These are phyloP conservation scores for Hypsizygus ulmarius DNA, from an alignment of 1,284 basidiomycete genomes.

Conservation along the genomic window DNA sequence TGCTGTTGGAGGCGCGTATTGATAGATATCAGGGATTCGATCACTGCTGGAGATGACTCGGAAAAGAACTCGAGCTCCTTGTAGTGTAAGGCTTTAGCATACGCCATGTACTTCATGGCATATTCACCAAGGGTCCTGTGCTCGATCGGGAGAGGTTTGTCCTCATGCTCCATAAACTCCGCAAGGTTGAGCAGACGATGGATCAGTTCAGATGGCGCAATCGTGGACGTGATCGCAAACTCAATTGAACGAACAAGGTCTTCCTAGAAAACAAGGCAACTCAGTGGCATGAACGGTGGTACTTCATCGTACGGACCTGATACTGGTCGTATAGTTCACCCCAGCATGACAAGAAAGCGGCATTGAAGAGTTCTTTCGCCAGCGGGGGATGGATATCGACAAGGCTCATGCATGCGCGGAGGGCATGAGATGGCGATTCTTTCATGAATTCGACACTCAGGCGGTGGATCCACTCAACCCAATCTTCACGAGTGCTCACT, in stretches of 20 bases:
- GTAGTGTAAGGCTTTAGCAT: slow-evolving; percentile 98
- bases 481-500: slow-evolving; percentile 83
- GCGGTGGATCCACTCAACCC: slow-evolving; percentile 95
- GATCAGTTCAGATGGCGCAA: slow-evolving; percentile 88
- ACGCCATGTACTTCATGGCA: slow-evolving; percentile 91
- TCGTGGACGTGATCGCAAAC: slow-evolving; percentile 77
- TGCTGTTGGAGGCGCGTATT: slow-evolving; percentile 98
- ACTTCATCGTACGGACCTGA: slow-evolving; percentile 55
- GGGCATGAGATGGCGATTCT: slow-evolving; percentile 95
- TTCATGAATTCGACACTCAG: slow-evolving; percentile 97
- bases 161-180: slow-evolving; percentile 99
- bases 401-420: slow-evolving; percentile 92
- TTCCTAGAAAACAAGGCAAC: slow-evolving; percentile 53
- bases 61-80: slow-evolving; percentile 98
- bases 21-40: slow-evolving; percentile 95
- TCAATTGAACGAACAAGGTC: slow-evolving; percentile 93
- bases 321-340: slow-evolving; percentile 94
- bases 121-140: slow-evolving; percentile 93
- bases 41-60: slow-evolving; percentile 84
- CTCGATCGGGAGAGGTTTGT: slow-evolving; percentile 94
- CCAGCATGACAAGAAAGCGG: slow-evolving; percentile 98
- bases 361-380: slow-evolving; percentile 95
- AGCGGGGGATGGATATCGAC: slow-evolving; percentile 92
- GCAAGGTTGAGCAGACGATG: slow-evolving; percentile 94
- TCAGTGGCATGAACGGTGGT: neutral